Conservation (phyloP, 805 yeast genomes). For the Starmerella davenportii region DNA sequence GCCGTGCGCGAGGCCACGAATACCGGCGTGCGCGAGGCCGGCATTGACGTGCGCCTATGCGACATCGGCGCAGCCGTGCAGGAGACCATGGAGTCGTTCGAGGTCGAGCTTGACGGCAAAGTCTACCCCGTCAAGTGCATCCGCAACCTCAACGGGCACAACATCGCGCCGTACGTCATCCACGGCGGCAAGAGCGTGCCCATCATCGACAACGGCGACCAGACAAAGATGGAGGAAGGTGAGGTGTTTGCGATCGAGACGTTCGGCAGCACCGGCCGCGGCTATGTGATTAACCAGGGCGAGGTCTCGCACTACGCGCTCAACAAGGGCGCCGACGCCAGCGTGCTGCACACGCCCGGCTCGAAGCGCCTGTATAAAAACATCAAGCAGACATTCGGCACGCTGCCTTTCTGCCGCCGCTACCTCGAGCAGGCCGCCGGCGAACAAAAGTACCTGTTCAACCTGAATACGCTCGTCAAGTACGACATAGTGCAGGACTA, state of each 20-base stretch:
- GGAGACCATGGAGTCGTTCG: constrained; percentile 94
- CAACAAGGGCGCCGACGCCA: constrained; percentile 31
- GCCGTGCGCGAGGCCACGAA: constrained; percentile 90
- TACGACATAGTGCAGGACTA: constrained; percentile 82
- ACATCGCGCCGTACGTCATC: constrained; percentile 62
- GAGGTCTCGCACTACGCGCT: constrained; percentile 89
- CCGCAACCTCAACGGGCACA: constrained; percentile 87
- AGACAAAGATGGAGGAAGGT: constrained; percentile 97
- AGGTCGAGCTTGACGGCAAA: constrained; percentile 77
- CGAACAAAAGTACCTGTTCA: constrained; percentile 77
- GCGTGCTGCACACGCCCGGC: constrained; percentile 39
- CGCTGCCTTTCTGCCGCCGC: constrained; percentile 91
- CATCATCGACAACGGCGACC: constrained; percentile 80
- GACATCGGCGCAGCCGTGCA: constrained; percentile 93
- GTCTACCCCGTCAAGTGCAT: constrained; percentile 73
- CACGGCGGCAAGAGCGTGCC: constrained; percentile 97
- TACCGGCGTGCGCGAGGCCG: constrained; percentile 82
- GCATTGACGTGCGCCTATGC: constrained; percentile 85
- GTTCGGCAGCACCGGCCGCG: constrained; percentile 91
- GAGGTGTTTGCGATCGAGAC: constrained; percentile 97
- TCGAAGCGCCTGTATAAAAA: constrained; percentile 52
- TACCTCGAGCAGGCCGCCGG: constrained; percentile 71
- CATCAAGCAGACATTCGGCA: constrained; percentile 73
- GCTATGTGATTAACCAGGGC: constrained; percentile 69
- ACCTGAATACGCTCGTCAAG: constrained; percentile 67